phyloP scores from a whole-genome alignment of 148 eudicot species.

The Chenopodium formosanum region DNA sequence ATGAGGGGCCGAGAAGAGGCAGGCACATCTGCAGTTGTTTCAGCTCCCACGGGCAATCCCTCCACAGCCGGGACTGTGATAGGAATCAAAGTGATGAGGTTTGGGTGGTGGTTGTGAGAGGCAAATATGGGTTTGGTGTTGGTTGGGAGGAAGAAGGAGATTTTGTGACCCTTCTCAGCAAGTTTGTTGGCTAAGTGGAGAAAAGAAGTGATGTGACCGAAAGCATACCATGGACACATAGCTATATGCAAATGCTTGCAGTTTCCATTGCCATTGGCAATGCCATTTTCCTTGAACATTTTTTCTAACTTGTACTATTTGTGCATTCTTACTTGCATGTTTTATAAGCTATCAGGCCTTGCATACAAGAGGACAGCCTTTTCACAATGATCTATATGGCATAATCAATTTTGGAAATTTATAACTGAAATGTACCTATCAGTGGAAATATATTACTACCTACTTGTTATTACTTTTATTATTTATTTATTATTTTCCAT shows the following conservation, averaged over 20 bases:
- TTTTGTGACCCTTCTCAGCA: constrained; percentile 41
- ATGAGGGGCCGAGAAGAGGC: constrained; percentile 34
- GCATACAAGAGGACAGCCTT: constrained; percentile 18
- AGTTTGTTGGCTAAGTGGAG: constrained; percentile 52
- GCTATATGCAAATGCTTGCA: constrained; percentile 33
- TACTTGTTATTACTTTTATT: too few species aligned
- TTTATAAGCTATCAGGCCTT: neutral
- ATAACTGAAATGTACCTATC: neutral
- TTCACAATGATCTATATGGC: neutral
- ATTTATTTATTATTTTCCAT: too few species aligned
- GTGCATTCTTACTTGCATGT: neutral
- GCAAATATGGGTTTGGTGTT: constrained; percentile 33
- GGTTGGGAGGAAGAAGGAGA: constrained; percentile 39
- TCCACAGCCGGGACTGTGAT: constrained; percentile 41
- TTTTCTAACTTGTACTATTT: neutral
- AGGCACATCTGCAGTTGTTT: constrained; percentile 49
- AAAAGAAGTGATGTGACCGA: constrained; percentile 52
- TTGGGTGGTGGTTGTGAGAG: constrained; percentile 47
- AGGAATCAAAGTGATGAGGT: constrained; percentile 44
- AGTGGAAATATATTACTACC: too few species aligned
- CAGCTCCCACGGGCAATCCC: constrained; percentile 45
- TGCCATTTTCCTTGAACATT: constrained; percentile 22
- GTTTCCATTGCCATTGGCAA: neutral
- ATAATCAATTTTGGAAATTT: constrained; percentile 11
- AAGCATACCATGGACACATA: constrained; percentile 63